These are phyloP conservation scores for Thuja plicata DNA, from an alignment of 83 land plant genomes.

Conservation along the genomic window DNA sequence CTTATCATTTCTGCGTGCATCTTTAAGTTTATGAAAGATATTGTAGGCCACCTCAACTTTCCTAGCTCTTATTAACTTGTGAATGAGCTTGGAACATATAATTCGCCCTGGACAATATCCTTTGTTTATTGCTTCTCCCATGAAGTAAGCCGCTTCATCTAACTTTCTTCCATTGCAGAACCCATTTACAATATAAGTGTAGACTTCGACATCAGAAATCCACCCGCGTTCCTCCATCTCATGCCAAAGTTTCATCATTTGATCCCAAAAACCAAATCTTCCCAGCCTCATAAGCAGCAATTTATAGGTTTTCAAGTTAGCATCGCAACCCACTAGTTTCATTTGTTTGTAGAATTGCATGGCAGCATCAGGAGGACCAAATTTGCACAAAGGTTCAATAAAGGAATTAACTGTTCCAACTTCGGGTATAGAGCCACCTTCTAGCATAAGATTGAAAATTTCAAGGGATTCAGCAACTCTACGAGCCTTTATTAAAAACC, in stretches of 20 bases:
- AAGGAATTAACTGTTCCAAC: conserved; percentile 54
- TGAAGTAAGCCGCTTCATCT: conserved; percentile 52
- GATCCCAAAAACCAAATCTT: conserved; percentile 64
- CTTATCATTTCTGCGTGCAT: conserved; percentile 55
- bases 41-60: conserved; percentile 60
- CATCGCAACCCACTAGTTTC: conserved; percentile 43
- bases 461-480: conserved; percentile 74
- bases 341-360: conserved; percentile 55
- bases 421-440: conserved; percentile 34
- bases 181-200: conserved; percentile 61
- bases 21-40: conserved; percentile 48
- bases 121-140: conserved; percentile 48
- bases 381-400: conserved; percentile 58
- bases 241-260: conserved; percentile 48
- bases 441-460: conserved; percentile 56
- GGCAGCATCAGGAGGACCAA: conserved; percentile 78
- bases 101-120: conserved; percentile 60
- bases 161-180: conserved; percentile 67
- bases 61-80: conserved; percentile 44
- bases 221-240: conserved; percentile 66
- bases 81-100: conserved; percentile 55
- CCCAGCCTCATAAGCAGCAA: conserved; percentile 60
- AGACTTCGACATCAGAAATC: conserved; percentile 53
- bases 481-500: conserved; percentile 34
- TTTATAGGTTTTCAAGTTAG: conserved; percentile 59